These are phyloP conservation scores for Cyclostephanos invisitatus DNA, from an alignment of 108 stramenopile species.

Conservation along the genomic window DNA sequence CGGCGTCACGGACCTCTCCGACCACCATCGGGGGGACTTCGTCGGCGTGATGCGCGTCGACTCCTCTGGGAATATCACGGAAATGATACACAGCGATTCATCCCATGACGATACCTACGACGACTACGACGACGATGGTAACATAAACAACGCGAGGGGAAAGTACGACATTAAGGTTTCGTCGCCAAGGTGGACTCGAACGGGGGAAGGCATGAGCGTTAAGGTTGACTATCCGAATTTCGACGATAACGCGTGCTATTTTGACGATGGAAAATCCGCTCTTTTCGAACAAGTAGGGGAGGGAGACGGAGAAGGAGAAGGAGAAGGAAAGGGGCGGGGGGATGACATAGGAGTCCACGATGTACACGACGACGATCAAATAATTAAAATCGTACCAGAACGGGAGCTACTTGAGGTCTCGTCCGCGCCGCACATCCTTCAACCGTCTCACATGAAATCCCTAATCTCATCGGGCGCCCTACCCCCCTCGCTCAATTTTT, in stretches of 20 bases:
- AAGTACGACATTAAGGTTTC: conserved; percentile 21
- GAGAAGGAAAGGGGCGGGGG: not conserved
- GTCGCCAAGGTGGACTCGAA: conserved; percentile 30
- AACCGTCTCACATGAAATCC: conserved; percentile 41
- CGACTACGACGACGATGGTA: not conserved
- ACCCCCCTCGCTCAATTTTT: conserved; percentile 67
- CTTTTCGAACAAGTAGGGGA: not conserved
- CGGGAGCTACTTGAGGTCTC: conserved; percentile 12
- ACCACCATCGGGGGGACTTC: conserved; percentile 21
- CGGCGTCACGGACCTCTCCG: conserved; percentile 1
- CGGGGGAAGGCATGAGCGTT: conserved; percentile 47
- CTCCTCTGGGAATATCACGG: conserved; percentile 28
- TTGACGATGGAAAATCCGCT: not conserved
- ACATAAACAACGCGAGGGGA: not conserved
- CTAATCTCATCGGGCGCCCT: conserved; percentile 59
- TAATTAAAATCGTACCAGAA: conserved; percentile 46
- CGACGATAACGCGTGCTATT: not conserved
- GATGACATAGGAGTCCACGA: not conserved
- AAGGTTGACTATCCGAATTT: conserved; percentile 36
- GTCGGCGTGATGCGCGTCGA: conserved; percentile 26
- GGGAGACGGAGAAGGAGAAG: not conserved
- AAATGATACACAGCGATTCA: conserved; percentile 21
- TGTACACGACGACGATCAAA: conserved; percentile 6
- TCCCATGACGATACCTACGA: conserved; percentile 21
- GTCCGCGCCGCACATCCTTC: conserved; percentile 28